Evolutionary conservation across 2,329 filamentous ascomycete species (phyloP).

Genomic region (Mariannaea sp.): DNA sequence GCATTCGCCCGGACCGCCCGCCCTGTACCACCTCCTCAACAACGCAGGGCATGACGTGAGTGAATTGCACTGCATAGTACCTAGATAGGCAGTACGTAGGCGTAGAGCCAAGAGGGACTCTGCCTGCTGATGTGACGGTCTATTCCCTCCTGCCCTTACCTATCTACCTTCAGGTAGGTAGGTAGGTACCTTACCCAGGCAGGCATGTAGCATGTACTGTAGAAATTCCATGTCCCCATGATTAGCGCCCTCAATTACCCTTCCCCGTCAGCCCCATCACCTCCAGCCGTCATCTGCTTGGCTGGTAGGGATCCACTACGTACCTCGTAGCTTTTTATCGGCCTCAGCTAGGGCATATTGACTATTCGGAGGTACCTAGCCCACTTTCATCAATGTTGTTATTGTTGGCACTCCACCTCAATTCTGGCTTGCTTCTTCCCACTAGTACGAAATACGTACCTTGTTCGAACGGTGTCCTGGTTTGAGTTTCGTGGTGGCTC

Average conservation of each 20-base stretch:
- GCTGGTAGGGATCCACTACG: too few species aligned
- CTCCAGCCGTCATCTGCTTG: slow-evolving; percentile 21
- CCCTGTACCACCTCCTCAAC: background rate
- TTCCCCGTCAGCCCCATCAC: slow-evolving; percentile 34
- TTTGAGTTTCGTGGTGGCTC: slow-evolving; percentile 1
- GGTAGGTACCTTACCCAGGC: too few species aligned
- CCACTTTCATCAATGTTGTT: background rate
- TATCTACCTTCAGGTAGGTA: too few species aligned
- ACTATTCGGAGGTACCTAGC: slow-evolving; percentile 1
- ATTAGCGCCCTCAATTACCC: slow-evolving; percentile 17
- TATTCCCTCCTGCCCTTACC: too few species aligned
- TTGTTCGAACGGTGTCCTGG: background rate
- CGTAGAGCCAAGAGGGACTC: too few species aligned
- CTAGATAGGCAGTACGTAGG: too few species aligned
- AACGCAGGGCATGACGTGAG: too few species aligned
- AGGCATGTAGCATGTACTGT: too few species aligned
- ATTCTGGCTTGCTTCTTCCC: slow-evolving; percentile 3
- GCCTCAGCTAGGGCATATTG: too few species aligned
- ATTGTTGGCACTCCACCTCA: background rate
- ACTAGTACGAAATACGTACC: slow-evolving; percentile 7
- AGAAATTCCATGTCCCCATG: slow-evolving; percentile 19
- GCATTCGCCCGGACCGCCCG: slow-evolving; percentile 14
- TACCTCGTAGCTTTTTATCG: slow-evolving; percentile 31
- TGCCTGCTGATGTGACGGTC: too few species aligned
- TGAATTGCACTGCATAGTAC: too few species aligned